These are phyloP conservation scores for Aspergillus japonicus DNA, from an alignment of 2,329 filamentous ascomycete genomes.

Conservation along the genomic window DNA sequence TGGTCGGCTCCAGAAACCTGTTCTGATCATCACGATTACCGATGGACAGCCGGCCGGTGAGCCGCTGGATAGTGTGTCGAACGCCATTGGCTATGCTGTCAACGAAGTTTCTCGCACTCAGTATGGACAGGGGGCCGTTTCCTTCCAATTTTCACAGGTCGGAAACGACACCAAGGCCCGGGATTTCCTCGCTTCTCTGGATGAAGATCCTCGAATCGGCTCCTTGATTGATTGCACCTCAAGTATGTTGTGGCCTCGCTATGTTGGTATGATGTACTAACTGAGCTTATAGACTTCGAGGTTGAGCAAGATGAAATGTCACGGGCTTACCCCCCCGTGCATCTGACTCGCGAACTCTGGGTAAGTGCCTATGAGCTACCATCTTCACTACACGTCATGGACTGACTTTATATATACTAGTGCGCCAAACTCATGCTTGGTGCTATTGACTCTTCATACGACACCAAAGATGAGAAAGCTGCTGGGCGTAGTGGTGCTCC, in stretches of 20 bases:
- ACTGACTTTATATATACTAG: constrained; percentile 27
- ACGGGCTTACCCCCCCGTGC: constrained; percentile 59
- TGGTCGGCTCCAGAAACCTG: constrained; percentile 59
- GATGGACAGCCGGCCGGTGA: constrained; percentile 67
- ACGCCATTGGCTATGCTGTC: constrained; percentile 57
- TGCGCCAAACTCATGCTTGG: constrained; percentile 67
- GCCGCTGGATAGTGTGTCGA: constrained; percentile 54
- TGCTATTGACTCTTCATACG: constrained; percentile 65
- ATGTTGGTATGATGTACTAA: not conserved
- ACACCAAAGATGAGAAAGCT: constrained; percentile 63
- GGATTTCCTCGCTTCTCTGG: constrained; percentile 63
- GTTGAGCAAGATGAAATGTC: constrained; percentile 67
- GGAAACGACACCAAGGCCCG: constrained; percentile 65
- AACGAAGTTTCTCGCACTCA: constrained; percentile 51
- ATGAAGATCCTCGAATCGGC: constrained; percentile 62
- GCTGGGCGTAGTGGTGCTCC: constrained; percentile 33
- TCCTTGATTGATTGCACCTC: constrained; percentile 66
- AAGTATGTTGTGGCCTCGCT: constrained; percentile 49
- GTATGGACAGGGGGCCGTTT: constrained; percentile 59
- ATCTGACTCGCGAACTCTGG: constrained; percentile 66
- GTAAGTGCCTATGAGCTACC: constrained; percentile 28
- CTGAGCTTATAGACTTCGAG: constrained; percentile 56
- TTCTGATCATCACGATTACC: constrained; percentile 65
- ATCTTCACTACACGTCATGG: not conserved
- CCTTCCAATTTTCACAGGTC: constrained; percentile 69